Evolutionary conservation across 305 asterid genomes (phyloP).

Genomic region (Striga hermonthica): DNA sequence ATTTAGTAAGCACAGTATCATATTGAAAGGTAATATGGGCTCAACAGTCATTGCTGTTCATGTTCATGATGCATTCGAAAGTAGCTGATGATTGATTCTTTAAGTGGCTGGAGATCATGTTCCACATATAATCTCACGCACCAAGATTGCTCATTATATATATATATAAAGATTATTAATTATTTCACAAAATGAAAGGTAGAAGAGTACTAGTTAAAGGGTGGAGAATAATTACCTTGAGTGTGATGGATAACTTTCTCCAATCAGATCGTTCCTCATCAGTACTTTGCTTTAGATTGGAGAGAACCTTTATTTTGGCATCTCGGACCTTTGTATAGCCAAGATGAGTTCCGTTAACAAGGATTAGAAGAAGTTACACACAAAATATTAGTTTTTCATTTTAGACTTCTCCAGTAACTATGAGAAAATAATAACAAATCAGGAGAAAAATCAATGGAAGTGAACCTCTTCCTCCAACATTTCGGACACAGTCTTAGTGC

Average conservation of each 20-base stretch:
- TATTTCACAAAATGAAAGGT: conserved; percentile 5
- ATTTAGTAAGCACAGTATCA: too few relatives aligned
- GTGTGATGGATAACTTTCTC: conserved; percentile 66
- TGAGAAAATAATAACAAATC: neutral
- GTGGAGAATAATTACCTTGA: conserved; percentile 56
- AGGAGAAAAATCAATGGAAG: conserved; percentile 6
- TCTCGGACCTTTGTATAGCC: conserved; percentile 68
- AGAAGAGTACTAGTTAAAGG: neutral
- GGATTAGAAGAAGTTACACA: neutral
- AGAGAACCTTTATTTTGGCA: conserved; percentile 83
- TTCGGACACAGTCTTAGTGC: conserved; percentile 66
- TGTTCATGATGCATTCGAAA: too few relatives aligned
- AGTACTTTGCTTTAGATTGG: conserved; percentile 61
- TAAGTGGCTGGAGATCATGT: neutral
- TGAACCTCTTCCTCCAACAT: conserved; percentile 86
- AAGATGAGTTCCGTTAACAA: conserved; percentile 28
- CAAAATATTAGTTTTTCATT: too few relatives aligned
- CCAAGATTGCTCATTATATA: conserved; percentile 17
- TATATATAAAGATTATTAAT: neutral
- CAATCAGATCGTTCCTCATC: conserved; percentile 78
- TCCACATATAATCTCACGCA: conserved; percentile 6
- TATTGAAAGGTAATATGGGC: too few relatives aligned
- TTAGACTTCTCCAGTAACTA: conserved; percentile 20
- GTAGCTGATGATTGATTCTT: too few relatives aligned
- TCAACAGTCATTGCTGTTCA: too few relatives aligned